Evolutionary conservation across 2,329 filamentous ascomycete species (phyloP).

Genomic region (Fonsecaea monophora): DNA sequence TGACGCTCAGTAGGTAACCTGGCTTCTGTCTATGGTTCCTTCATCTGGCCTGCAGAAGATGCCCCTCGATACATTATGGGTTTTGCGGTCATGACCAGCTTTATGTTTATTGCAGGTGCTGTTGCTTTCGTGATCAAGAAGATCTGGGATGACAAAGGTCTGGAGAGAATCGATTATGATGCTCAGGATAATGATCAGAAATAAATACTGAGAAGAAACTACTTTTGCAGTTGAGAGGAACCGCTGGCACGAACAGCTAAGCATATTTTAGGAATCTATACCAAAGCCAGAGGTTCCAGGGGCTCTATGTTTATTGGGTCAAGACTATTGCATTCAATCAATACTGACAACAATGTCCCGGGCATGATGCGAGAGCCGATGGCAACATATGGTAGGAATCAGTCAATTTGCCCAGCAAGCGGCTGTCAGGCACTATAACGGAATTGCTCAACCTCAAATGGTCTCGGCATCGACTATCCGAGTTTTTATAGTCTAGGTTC

Average conservation of each 20-base stretch:
- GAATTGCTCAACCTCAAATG: too few species aligned
- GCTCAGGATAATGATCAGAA: conserved; percentile 5
- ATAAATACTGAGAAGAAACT: background rate
- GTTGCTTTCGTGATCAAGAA: conserved; percentile 20
- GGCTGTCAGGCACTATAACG: too few species aligned
- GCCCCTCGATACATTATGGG: conserved; percentile 46
- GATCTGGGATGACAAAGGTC: conserved; percentile 29
- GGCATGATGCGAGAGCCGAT: too few species aligned
- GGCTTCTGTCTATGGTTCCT: conserved; percentile 27
- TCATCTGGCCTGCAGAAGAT: conserved; percentile 56
- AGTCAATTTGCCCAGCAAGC: too few species aligned
- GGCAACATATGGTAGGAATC: too few species aligned
- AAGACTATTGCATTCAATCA: too few species aligned
- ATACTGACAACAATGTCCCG: too few species aligned
- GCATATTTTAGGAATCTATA: too few species aligned
- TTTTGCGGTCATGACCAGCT: conserved; percentile 31
- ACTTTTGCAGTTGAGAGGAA: background rate
- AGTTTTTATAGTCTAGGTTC: too few species aligned
- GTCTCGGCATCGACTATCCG: too few species aligned
- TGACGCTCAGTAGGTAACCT: conserved; percentile 18
- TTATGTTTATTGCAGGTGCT: conserved; percentile 28
- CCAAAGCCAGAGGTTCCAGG: too few species aligned
- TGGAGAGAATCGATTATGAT: conserved; percentile 24
- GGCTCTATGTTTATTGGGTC: too few species aligned
- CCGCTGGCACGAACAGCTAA: background rate